Evolutionary conservation across 306 rosid genomes (phyloP), one percentile per base, ranked within the genome.

Genomic region (Prunus davidiana): DNA sequence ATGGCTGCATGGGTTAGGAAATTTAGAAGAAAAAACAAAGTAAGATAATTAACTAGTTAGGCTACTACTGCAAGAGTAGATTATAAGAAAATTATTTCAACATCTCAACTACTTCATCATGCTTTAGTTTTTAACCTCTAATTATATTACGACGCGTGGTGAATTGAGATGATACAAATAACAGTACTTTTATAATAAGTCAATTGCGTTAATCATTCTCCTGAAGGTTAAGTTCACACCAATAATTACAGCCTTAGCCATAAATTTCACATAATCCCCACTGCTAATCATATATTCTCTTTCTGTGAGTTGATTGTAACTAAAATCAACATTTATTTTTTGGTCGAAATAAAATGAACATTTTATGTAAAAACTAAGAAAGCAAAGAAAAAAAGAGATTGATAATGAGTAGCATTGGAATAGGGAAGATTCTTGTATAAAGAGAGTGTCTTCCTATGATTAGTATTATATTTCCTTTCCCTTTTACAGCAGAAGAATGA

Each of bases 341-440:
- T 34, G 38, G 38, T 34, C 38, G 38, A 34, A 34, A 5, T 15
- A 18, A 27, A 58, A 32, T 15, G 34, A 72, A 62, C 25, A 50
- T 6, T 60, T 74, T 49, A 73, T 57, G 72, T 22, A 76, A 74
- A 70, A 45, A n/a, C n/a, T 7, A 45, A 22, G 49, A 32, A 30
- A 72, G 30, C 51, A 28, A 43, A 22, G 38, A 5, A 51, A 60
- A 77, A 76, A 76, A 75, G 8, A 19, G 74, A 52, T 28, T 15
- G 47, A 85, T 73, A 78, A 84, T 82, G 55, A 87, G 71, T 15
- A 79, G 82, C 93, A 76, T 84, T 86, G 89, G 88, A 86, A 85
- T 73, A 74, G 82, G 22, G 74, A 71, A 91, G 98, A 93, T 91
- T 93, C 96, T 91, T 77, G 89, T 88, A 82, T 87, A 89, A 91